Base-by-base conservation (phyloP, 169 alveolate species). In the Plasmodium sp. region DNA sequence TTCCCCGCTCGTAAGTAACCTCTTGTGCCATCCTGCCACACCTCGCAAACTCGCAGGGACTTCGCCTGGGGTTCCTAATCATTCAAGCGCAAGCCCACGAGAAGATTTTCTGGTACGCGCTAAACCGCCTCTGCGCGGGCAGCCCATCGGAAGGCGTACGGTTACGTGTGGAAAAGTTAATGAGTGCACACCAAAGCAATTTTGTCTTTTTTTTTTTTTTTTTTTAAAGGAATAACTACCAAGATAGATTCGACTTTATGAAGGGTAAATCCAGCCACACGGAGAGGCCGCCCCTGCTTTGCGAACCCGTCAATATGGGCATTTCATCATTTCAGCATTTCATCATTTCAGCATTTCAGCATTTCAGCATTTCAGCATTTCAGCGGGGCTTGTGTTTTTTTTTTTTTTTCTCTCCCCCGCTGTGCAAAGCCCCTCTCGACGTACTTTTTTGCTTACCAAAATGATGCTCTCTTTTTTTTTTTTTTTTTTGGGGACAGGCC, bases 21-120 rank as follows among this genome's bases (percentile, higher is more conserved):
- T 34, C 67, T 31, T 56, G 34, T 51, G 33, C 58, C 43, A 31
- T 34, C 71, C 4, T 56, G 58, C n/a, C 58, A 34, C 43, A 33
- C n/a, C 4, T 74, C 56, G 33, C 51, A 33, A 34, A 36, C 71
- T 31, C 48, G 0, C 36, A 84, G 93, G 93, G 93, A 3, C 77
- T 84, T 5, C 62, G 58, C 62, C 62, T 84, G 18, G 93, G 93
- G 41, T 84, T 67, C 39, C n/a, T 84, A 58, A 84, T 84, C 36
- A 71, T 84, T 48, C 93, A 84, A 75, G 93, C 93, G 7, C 93
- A 84, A 73, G 3, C 84, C 14, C 93, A 84, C 43, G 93, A 75
- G 41, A 84, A 84, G 56, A 84, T 84, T 27, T 84, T 84, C 74
- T 84, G 93, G 93, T 84, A 84, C 43, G 67, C 18, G 39, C n/a